A percentile compares a stretch with the other conserved stretches of the same genome.
Evolutionary conservation across 352 stramenopile genomes (phyloP).

Genomic region (Pythium grandisporangium): DNA sequence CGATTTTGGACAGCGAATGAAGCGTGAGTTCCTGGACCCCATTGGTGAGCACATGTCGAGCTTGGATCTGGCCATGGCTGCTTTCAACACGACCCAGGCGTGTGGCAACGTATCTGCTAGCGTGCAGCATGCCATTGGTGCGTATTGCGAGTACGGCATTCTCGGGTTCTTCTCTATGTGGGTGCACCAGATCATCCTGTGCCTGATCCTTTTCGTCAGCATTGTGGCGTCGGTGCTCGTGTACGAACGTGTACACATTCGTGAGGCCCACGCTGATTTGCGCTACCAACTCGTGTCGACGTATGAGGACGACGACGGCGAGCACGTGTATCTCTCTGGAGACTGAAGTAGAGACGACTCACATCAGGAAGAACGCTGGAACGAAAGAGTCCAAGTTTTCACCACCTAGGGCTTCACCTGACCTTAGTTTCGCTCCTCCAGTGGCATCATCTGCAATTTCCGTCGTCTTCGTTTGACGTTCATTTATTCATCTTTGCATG

Average conservation of each 20-base stretch:
- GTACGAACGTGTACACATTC: conserved; percentile 68
- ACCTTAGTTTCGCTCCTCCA: too few relatives aligned
- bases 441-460: too few relatives aligned
- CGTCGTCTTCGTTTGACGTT: too few relatives aligned
- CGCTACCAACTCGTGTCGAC: conserved; percentile 68
- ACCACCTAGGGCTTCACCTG: too few relatives aligned
- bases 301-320: conserved; percentile 75
- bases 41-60: conserved; percentile 38
- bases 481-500: too few relatives aligned
- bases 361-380: too few relatives aligned
- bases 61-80: conserved; percentile 14
- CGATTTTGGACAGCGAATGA: conserved; percentile 45
- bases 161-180: conserved; percentile 81
- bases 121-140: conserved; percentile 33
- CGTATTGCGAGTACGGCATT: conserved; percentile 76
- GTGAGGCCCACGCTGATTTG: conserved; percentile 42
- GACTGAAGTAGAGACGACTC: too few relatives aligned
- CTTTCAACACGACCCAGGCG: conserved; percentile 36
- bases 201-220: conserved; percentile 65
- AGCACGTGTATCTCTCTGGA: conserved; percentile 69
- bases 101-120: conserved; percentile 34
- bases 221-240: conserved; percentile 63
- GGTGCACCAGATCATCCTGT: conserved; percentile 77
- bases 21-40: conserved; percentile 61
- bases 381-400: too few relatives aligned